These are phyloP conservation scores for Sporodiniella umbellata DNA, from an alignment of 371 early-diverging fungal genomes.

Conservation along the genomic window DNA sequence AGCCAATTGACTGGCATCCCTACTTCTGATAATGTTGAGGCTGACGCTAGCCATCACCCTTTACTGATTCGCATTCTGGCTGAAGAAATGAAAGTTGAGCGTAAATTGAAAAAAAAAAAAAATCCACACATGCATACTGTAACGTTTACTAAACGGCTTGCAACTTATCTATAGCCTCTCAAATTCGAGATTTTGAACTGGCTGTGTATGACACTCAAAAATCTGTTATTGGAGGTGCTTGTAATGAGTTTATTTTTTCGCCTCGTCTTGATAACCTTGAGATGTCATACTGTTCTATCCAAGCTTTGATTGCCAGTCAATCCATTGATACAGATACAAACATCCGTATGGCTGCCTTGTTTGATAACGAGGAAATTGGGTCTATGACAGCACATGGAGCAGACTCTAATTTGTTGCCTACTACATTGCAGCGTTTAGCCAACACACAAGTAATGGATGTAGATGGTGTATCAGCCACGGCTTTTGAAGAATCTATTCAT, in stretches of 20 bases:
- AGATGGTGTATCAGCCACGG: conserved; percentile 33
- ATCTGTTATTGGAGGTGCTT: conserved; percentile 83
- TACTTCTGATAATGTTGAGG: conserved; percentile 29
- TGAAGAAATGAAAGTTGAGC: conserved; percentile 66
- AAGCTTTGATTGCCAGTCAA: conserved; percentile 56
- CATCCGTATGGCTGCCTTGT: conserved; percentile 86
- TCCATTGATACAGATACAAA: conserved; percentile 65
- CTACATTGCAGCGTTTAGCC: conserved; percentile 63
- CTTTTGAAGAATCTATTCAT: conserved; percentile 83
- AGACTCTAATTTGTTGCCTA: conserved; percentile 82
- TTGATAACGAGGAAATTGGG: conserved; percentile 99
- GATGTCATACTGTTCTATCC: conserved; percentile 83
- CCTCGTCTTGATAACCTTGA: conserved; percentile 94
- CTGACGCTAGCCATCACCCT: conserved; percentile 68
- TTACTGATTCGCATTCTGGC: conserved; percentile 72
- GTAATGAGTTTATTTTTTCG: conserved; percentile 91
- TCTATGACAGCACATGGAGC: conserved; percentile 95
- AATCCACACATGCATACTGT: too few relatives aligned
- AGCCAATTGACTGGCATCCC: conserved; percentile 29
- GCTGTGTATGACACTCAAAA: conserved; percentile 80
- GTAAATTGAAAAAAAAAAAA: too few relatives aligned
- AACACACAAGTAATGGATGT: conserved; percentile 32
- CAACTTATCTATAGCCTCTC: conserved; percentile 37
- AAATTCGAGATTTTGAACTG: conserved; percentile 93
- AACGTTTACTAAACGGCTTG: background rate